Base-by-base conservation (phyloP, 768 basidiomycete species). In the Trichaptum fuscoviolaceum region DNA sequence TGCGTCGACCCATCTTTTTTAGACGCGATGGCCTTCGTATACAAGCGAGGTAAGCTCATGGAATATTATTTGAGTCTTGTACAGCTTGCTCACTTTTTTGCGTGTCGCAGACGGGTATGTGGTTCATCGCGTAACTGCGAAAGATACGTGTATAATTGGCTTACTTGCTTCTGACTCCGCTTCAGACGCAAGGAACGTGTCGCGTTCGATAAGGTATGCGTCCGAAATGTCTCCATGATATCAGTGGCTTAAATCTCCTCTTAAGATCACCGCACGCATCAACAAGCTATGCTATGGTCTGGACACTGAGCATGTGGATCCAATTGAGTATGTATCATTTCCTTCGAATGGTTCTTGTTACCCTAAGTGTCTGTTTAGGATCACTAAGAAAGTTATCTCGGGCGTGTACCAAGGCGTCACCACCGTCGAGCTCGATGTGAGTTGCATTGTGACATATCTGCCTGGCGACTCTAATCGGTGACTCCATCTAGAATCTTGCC, bases 321-420 rank as follows among this genome's bases (percentile, higher is more conserved):
- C 97, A 4, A 91, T 97, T 42, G 96, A 97, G 93, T 92, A 73
- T 65, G 89, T 75, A 24, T 35, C 69, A 1, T 63, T 8, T 23
- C 27, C 18, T 23, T 2, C 60, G 35, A 58, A 17, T 62, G 66
- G 58, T 62, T 17, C 35, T 59, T 20, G 68, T 30, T 57, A 61
- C 57, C 18, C 62, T 57, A 20, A 18, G 30, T 23, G 24, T 25
- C 35, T 20, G 10, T 64, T 35, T 68, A 96, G 93, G 73, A 87
- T 95, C 25, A 86, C 93, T 7, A 92, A 95, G 79, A 96, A 96
- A 76, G 96, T 97, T 67, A 91, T 96, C 58, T 85, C 87, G 26
- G 96, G 95, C 69, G 93, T 97, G 23, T 97, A 97, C 74, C 89
- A 91, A 70, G 96, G 95, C 24, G 95, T 99, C 26, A 99, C 96